Evolutionary conservation across 768 basidiomycete species (phyloP).

Genomic region (Tylopilus sp.): DNA sequence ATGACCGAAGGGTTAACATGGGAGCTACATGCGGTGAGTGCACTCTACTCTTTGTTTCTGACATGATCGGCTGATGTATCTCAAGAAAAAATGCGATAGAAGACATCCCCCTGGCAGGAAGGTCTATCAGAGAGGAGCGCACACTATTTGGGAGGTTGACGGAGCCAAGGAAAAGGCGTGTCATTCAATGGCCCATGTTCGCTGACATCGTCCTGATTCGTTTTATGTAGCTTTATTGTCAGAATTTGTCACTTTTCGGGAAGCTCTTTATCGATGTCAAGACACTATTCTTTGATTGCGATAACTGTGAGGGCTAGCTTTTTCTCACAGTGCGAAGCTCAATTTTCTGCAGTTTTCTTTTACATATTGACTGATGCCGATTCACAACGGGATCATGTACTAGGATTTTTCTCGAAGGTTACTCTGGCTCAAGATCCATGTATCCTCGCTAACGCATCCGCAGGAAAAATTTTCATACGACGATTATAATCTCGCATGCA

Average conservation of each 20-base stretch:
- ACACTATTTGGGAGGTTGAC: slow-evolving; percentile 95
- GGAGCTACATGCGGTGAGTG: slow-evolving; percentile 64
- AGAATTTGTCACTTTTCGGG: slow-evolving; percentile 92
- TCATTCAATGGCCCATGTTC: neutral
- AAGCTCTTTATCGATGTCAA: slow-evolving; percentile 99
- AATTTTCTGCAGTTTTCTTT: slow-evolving; percentile 58
- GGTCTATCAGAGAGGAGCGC: slow-evolving; percentile 87
- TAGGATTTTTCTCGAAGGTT: slow-evolving; percentile 71
- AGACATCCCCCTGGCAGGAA: slow-evolving; percentile 81
- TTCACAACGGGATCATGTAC: slow-evolving; percentile 73
- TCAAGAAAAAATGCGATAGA: slow-evolving; percentile 62
- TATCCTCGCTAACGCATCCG: neutral
- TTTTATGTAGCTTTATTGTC: slow-evolving; percentile 79
- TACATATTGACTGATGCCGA: slow-evolving; percentile 89
- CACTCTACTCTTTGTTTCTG: slow-evolving; percentile 1
- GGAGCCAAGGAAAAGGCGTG: slow-evolving; percentile 79
- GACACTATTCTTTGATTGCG: slow-evolving; percentile 87
- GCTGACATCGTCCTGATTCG: neutral
- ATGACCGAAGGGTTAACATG: slow-evolving; percentile 72
- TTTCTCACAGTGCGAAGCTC: neutral
- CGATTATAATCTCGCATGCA: slow-evolving; percentile 96
- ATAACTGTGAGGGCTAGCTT: slow-evolving; percentile 60
- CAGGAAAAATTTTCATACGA: slow-evolving; percentile 96
- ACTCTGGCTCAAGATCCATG: neutral
- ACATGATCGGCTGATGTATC: slow-evolving; percentile 10